phyloP scores from a whole-genome alignment of 495 filamentous ascomycete species.

The Penicillium fimorum region DNA sequence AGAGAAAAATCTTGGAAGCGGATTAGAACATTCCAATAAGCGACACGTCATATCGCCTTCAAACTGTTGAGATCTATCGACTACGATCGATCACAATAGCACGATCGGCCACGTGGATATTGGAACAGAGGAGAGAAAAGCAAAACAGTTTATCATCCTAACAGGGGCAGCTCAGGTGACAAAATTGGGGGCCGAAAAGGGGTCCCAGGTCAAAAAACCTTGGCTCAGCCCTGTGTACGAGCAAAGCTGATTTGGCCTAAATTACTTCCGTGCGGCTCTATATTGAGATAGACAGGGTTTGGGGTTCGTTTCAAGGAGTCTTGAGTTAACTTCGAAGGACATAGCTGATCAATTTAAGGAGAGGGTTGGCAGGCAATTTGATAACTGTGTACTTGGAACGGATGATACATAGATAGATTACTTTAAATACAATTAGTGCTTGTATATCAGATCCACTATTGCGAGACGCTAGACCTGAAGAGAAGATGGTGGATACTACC shows the following conservation, averaged over 20 bases:
- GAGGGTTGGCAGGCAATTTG: not conserved
- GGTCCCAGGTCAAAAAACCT: not conserved
- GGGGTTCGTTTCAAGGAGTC: not conserved
- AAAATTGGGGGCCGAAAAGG: not conserved
- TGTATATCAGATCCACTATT: slow-evolving; percentile 4
- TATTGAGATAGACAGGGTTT: not conserved
- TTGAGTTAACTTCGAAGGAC: not conserved
- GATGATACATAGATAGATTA: too few species aligned
- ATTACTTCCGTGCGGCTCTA: not conserved
- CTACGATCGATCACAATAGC: slow-evolving; percentile 1
- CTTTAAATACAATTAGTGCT: slow-evolving; percentile 1
- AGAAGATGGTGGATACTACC: not conserved
- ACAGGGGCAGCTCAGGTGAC: not conserved
- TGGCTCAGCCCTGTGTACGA: slow-evolving; percentile 10
- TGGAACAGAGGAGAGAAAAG: not conserved
- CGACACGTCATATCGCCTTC: not conserved
- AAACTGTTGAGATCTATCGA: slow-evolving; percentile 8
- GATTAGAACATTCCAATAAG: slow-evolving; percentile 4
- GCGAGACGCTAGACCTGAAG: slow-evolving; percentile 1
- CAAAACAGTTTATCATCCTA: not conserved
- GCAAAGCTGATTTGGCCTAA: not conserved
- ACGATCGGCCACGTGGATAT: slow-evolving; percentile 11
- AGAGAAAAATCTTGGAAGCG: not conserved
- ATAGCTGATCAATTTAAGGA: not conserved
- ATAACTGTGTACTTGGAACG: not conserved